These are phyloP conservation scores for Parastagonospora nodorum DNA, from an alignment of 2,329 filamentous ascomycete genomes.

Conservation along the genomic window DNA sequence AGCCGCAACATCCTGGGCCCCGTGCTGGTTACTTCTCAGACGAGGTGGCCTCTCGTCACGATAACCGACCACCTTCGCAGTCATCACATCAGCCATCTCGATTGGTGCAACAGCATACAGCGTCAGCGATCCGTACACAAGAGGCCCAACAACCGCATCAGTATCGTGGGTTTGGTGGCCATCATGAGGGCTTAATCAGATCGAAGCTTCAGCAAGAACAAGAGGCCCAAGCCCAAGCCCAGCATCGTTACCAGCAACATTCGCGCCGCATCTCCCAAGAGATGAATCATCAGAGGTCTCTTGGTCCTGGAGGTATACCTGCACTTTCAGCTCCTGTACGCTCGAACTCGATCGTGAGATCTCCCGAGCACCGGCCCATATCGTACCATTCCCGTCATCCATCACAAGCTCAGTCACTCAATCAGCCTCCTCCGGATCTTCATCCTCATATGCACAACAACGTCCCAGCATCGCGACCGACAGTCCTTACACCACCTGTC, in stretches of 20 bases:
- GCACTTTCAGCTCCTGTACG: conserved; percentile 33
- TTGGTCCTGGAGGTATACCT: conserved; percentile 22
- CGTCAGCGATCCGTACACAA: conserved; percentile 29
- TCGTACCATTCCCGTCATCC: conserved; percentile 32
- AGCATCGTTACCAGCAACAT: conserved; percentile 35
- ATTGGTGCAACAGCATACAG: conserved; percentile 33
- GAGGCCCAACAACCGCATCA: conserved; percentile 34
- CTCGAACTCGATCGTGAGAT: conserved; percentile 28
- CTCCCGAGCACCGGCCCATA: conserved; percentile 39
- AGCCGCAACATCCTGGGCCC: conserved; percentile 36
- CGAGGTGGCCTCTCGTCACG: conserved; percentile 32
- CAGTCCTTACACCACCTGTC: conserved; percentile 37
- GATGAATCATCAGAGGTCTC: conserved; percentile 31
- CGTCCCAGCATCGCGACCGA: conserved; percentile 24
- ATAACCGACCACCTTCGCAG: conserved; percentile 37
- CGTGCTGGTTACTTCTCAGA: conserved; percentile 45
- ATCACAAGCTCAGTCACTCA: conserved; percentile 29
- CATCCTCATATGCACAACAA: conserved; percentile 24
- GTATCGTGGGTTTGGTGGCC: conserved; percentile 30
- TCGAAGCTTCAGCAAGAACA: conserved; percentile 38
- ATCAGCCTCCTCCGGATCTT: conserved; percentile 26
- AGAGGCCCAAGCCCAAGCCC: conserved; percentile 31
- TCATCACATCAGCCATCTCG: conserved; percentile 30
- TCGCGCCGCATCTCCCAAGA: conserved; percentile 40
- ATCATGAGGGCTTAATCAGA: conserved; percentile 29